Evolutionary conservation across 1,284 basidiomycete genomes (phyloP).

Genomic region (Malassezia sp.): DNA sequence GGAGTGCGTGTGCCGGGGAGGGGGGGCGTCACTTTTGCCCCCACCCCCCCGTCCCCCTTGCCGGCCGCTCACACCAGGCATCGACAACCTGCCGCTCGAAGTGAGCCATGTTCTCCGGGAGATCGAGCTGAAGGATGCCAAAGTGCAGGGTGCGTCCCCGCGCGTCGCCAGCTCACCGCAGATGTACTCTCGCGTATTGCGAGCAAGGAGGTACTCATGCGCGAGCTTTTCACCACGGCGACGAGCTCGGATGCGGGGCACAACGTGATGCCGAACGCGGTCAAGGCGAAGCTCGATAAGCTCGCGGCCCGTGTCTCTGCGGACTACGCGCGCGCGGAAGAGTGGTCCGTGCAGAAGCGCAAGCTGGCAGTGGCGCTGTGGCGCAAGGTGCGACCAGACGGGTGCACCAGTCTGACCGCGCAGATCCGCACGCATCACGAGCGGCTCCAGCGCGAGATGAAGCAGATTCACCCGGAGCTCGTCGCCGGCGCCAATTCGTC

Average conservation of each 20-base stretch:
- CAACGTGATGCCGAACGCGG: slow-evolving; percentile 23
- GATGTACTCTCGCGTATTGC: slow-evolving; percentile 34
- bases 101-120: slow-evolving; percentile 42
- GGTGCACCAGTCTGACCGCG: neutral
- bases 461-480: slow-evolving; percentile 29
- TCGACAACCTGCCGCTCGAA: slow-evolving; percentile 43
- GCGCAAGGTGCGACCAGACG: slow-evolving; percentile 24
- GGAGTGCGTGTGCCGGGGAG: slow-evolving; percentile 15
- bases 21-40: neutral
- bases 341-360: slow-evolving; percentile 36
- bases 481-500: slow-evolving; percentile 28
- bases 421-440: slow-evolving; percentile 27
- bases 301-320: slow-evolving; percentile 30
- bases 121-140: slow-evolving; percentile 43
- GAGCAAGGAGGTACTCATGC: slow-evolving; percentile 30
- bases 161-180: neutral
- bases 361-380: slow-evolving; percentile 28
- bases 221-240: slow-evolving; percentile 23
- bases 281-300: slow-evolving; percentile 33
- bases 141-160: slow-evolving; percentile 27
- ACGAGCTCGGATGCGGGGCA: slow-evolving; percentile 18
- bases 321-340: slow-evolving; percentile 37
- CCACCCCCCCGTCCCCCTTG: too few species aligned
- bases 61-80: too few species aligned
- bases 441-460: slow-evolving; percentile 29